Conservation (phyloP, 2,329 filamentous ascomycete genomes). For the Daldinia sp. region DNA sequence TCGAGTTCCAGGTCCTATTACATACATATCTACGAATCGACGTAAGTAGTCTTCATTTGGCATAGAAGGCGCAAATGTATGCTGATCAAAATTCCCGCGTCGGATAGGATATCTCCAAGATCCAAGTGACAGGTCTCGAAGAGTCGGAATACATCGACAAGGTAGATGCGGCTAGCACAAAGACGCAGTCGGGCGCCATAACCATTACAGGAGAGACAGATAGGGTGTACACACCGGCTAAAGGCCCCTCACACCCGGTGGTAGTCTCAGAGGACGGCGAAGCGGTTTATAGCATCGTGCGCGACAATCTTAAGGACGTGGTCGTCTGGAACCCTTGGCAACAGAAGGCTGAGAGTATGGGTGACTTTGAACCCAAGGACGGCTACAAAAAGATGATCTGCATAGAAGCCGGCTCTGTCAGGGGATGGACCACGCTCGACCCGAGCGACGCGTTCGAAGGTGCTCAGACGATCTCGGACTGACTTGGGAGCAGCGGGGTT, state of each 20-base stretch:
- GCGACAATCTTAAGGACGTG: conserved; percentile 87
- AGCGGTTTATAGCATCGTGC: conserved; percentile 77
- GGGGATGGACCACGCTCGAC: conserved; percentile 86
- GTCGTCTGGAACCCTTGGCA: conserved; percentile 98
- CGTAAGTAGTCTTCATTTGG: conserved; percentile 62
- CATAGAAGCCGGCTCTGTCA: conserved; percentile 88
- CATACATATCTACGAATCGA: conserved; percentile 90
- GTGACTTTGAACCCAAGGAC: conserved; percentile 88
- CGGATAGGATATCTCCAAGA: conserved; percentile 80
- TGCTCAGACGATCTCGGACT: conserved; percentile 65
- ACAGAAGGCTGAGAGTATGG: conserved; percentile 84
- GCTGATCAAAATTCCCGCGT: conserved; percentile 10
- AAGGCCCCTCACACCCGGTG: conserved; percentile 69
- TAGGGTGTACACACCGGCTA: conserved; percentile 82
- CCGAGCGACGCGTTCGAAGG: conserved; percentile 77
- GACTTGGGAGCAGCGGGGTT: conserved; percentile 36
- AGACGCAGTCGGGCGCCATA: conserved; percentile 73
- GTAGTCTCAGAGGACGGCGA: conserved; percentile 72
- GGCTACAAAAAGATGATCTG: conserved; percentile 96
- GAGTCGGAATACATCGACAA: conserved; percentile 87
- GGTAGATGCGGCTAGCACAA: conserved; percentile 72
- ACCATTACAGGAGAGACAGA: conserved; percentile 84
- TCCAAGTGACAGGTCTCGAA: conserved; percentile 80
- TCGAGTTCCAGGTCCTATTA: conserved; percentile 91
- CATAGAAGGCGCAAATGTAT: not conserved